Conservation (phyloP, 2,329 filamentous ascomycete genomes). For the Passalora sequoiae region DNA sequence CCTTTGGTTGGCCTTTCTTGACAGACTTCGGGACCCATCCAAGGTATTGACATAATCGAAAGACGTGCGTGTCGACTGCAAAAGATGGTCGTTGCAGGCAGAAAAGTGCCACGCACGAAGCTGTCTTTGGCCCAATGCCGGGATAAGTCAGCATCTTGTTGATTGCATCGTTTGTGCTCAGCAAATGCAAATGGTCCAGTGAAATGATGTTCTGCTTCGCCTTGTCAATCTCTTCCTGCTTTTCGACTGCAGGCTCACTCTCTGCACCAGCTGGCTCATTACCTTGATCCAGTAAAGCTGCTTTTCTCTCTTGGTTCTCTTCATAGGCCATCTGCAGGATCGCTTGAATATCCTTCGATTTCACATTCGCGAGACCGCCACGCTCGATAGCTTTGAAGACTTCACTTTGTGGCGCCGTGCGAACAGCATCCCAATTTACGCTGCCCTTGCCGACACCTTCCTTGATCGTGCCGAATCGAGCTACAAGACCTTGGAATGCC, state of each 20-base stretch:
- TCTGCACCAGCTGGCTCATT: constrained; percentile 36
- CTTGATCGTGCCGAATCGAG: constrained; percentile 58
- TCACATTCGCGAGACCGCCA: constrained; percentile 66
- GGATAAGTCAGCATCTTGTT: constrained; percentile 54
- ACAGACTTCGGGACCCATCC: constrained; percentile 53
- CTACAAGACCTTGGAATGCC: constrained; percentile 61
- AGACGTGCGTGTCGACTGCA: constrained; percentile 63
- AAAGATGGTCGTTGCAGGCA: constrained; percentile 60
- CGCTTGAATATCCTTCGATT: constrained; percentile 66
- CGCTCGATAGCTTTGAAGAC: constrained; percentile 64
- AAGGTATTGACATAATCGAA: constrained; percentile 57
- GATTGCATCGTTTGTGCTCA: constrained; percentile 55
- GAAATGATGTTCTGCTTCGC: constrained; percentile 59
- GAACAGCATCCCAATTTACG: constrained; percentile 69
- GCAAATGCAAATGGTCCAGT: constrained; percentile 55
- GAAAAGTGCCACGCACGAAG: constrained; percentile 60
- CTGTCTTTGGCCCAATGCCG: constrained; percentile 62
- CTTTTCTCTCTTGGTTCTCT: constrained; percentile 57
- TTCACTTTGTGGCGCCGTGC: constrained; percentile 52
- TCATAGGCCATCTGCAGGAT: constrained; percentile 68
- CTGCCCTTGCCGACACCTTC: constrained; percentile 64
- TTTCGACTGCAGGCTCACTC: constrained; percentile 47
- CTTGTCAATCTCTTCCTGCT: constrained; percentile 53
- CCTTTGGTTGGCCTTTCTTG: constrained; percentile 41
- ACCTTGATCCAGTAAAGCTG: constrained; percentile 43